Base-by-base conservation (phyloP, 208 protist genomes). In the Tritrichomonas musculus region DNA sequence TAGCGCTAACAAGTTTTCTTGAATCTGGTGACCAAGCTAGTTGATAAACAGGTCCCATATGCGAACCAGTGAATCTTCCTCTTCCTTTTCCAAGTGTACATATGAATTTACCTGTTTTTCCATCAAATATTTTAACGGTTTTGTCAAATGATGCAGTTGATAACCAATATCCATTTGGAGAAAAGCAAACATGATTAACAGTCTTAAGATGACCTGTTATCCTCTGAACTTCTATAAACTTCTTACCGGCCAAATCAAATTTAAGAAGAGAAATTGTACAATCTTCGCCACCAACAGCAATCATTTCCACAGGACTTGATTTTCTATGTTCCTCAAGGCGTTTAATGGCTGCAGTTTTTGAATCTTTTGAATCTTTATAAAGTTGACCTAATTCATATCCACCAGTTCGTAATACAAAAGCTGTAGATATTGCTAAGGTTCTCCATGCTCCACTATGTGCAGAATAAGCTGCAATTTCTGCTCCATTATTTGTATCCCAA, bases 51-150 rank as follows among this genome's bases (percentile, higher is more conserved):
- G 50, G 33, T 27, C 41, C 36, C 1, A 92, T 5, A 30, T 92
- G 88, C 41, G 9, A 17, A 13, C 77, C 77, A 20, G 77, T 55
- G 1, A 5, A 39, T 36, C 47, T 53, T 60, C 77, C 77, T 33
- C 77, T 0, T 27, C 77, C 77, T 39, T 57, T 88, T 14, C 50
- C 50, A 27, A 92, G 88, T 50, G 9, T 92, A 55, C 88, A 92
- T 39, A 92, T 72, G 55, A 92, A 92, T 44, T 92, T 92, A 27
- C 88, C 88, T 53, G 50, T 72, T 41, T 72, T 72, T 25, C 55
- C 88, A 50, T 92, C 88, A 20, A 64, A 92, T 30, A 92, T 47
- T 39, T n/a, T 41, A 33, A 92, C 88, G n/a, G 55, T 44, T 49
- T 92, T 92, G 55, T 92, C 88, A 64, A 69, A 47, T 30, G 50